Conservation (phyloP, 306 rosid species). For the Quillaja saponaria region DNA sequence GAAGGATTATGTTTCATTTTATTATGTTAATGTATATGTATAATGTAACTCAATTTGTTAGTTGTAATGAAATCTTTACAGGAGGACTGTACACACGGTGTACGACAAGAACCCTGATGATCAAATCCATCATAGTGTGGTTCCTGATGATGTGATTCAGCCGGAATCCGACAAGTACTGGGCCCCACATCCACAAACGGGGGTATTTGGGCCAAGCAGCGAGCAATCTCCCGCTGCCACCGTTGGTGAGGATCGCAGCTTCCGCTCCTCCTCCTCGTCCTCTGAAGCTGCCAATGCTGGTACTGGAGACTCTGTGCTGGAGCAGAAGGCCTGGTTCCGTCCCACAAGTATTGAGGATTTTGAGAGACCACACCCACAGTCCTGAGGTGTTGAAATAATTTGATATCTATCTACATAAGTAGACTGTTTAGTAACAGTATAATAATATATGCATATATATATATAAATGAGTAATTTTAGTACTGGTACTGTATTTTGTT, state of each 20-base stretch:
- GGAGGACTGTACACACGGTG: slow-evolving; percentile 64
- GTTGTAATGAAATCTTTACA: too few species aligned
- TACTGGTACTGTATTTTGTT: too few species aligned
- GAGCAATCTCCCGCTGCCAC: slow-evolving; percentile 19
- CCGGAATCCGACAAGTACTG: slow-evolving; percentile 64
- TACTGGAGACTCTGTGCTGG: slow-evolving; percentile 48
- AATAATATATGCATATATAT: too few species aligned
- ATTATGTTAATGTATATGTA: too few species aligned
- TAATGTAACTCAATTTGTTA: too few species aligned
- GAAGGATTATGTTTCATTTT: background rate
- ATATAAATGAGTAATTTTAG: too few species aligned
- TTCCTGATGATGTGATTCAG: slow-evolving; percentile 69
- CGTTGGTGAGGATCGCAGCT: slow-evolving; percentile 20
- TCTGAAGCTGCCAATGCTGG: slow-evolving; percentile 22
- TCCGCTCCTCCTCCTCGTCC: slow-evolving; percentile 12
- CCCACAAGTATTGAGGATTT: slow-evolving; percentile 83
- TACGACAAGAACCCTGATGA: slow-evolving; percentile 93
- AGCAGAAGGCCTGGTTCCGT: slow-evolving; percentile 95
- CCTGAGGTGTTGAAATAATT: too few species aligned
- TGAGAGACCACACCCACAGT: slow-evolving; percentile 67
- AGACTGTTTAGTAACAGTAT: too few species aligned
- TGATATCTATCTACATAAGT: too few species aligned
- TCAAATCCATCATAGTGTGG: slow-evolving; percentile 38
- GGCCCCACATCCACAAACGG: slow-evolving; percentile 91
- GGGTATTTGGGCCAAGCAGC: slow-evolving; percentile 77